These are phyloP conservation scores for Spizellomyces punctatus DNA, from an alignment of 192 early-diverging fungal genomes.

Conservation along the genomic window DNA sequence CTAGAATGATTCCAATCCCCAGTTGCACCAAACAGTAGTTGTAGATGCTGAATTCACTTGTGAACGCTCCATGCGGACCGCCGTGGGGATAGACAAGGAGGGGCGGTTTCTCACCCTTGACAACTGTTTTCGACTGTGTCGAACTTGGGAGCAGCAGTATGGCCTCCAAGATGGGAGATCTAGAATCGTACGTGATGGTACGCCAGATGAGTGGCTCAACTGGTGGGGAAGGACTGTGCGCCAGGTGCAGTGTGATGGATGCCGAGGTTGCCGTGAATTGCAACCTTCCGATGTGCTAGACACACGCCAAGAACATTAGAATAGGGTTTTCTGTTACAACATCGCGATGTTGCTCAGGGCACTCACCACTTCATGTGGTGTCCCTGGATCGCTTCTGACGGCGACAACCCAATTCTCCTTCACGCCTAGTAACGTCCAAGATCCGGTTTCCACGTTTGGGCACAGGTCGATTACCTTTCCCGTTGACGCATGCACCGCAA, in stretches of 20 bases:
- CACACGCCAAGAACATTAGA: background rate
- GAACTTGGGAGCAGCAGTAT: constrained; percentile 12
- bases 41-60: constrained; percentile 53
- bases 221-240: constrained; percentile 19
- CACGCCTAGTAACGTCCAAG: constrained; percentile 49
- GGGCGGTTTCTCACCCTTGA: constrained; percentile 33
- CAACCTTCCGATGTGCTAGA: constrained; percentile 17
- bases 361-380: constrained; percentile 46
- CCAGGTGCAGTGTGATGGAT: constrained; percentile 1
- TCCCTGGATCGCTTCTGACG: constrained; percentile 54
- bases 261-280: constrained; percentile 6
- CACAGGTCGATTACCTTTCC: constrained; percentile 57
- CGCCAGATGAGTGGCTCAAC: constrained; percentile 5
- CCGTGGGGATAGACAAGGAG: constrained; percentile 80
- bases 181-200: constrained; percentile 1
- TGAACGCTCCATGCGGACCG: constrained; percentile 68
- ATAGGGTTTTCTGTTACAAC: background rate
- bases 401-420: constrained; percentile 47
- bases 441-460: constrained; percentile 40
- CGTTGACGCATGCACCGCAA: constrained; percentile 45
- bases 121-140: constrained; percentile 5
- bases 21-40: constrained; percentile 53
- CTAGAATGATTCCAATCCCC: constrained; percentile 61
- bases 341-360: background rate
- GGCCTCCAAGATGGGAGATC: constrained; percentile 28